Percentiles rank a stretch among this genome's conserved stretches.
Conservation (phyloP, 2,329 filamentous ascomycete genomes). For the Parastagonospora nodorum region DNA sequence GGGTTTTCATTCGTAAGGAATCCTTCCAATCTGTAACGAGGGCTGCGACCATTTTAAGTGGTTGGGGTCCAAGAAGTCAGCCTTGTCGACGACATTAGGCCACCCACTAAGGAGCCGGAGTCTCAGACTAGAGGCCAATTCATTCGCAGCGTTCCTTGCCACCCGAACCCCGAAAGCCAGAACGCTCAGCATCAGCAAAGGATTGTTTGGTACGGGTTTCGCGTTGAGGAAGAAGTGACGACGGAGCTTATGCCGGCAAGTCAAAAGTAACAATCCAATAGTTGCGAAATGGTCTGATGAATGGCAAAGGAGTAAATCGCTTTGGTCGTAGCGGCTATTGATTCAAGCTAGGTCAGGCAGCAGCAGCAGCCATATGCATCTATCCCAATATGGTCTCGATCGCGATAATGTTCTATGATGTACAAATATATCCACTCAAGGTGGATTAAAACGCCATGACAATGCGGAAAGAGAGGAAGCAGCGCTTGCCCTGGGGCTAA, state of each 20-base stretch:
- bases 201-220: background rate
- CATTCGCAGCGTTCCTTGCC: slow-evolving; percentile 18
- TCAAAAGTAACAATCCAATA: background rate
- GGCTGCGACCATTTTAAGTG: slow-evolving; percentile 5
- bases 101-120: slow-evolving; percentile 37
- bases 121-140: slow-evolving; percentile 29
- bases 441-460: slow-evolving; percentile 25
- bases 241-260: too few species aligned
- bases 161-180: slow-evolving; percentile 19
- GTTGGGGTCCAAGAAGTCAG: slow-evolving; percentile 33
- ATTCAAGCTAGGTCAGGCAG: slow-evolving; percentile 30
- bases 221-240: background rate
- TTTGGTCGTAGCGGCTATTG: slow-evolving; percentile 12
- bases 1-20: slow-evolving; percentile 6
- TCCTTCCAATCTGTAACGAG: slow-evolving; percentile 4
- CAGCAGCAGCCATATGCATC: slow-evolving; percentile 24
- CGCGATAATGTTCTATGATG: slow-evolving; percentile 8
- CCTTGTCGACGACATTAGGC: slow-evolving; percentile 40
- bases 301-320: background rate
- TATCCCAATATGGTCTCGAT: slow-evolving; percentile 24
- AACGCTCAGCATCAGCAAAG: background rate
- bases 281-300: background rate
- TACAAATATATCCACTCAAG: slow-evolving; percentile 16
- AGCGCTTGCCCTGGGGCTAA: background rate
- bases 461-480: slow-evolving; percentile 14